Base-by-base conservation (phyloP, 169 alveolate species). In the Miamiensis avidus region DNA sequence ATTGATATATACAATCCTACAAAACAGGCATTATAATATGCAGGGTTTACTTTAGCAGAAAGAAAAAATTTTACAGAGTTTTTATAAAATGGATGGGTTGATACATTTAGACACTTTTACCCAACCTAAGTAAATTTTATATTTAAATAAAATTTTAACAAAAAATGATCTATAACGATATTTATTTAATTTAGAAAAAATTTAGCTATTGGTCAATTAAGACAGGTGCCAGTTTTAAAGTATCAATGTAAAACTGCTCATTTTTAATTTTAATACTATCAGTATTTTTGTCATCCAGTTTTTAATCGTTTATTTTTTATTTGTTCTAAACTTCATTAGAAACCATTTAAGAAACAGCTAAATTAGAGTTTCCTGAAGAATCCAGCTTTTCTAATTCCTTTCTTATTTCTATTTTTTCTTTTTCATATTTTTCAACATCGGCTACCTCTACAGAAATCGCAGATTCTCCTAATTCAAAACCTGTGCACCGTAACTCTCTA, bases 1-100 rank as follows among this genome's bases (percentile, higher is more conserved):
- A 91, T 93, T 28, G 98, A 95, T 82, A 82, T 93, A 29, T 85
- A 76, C 74, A 88, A 88, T n/a, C 94, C 97, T 4, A 88, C 91
- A 84, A 93, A 94, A 6, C 88, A 91, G 30, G 89, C 82, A n/a
- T n/a, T n/a, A 64, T 92, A 90, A 82, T 72, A 84, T 11, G 91
- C 97, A 27, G 97, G 97, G 28, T 92, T 87, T 82, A 91, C 97
- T 29, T 33, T 34, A 31, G 91, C 89, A 75, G 98, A 95, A 81
- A 84, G 93, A 65, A 84, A 89, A 29, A 64, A 86, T 29, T 95
- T 94, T 83, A 79, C 83, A n/a, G 74, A 85, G 31, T 87, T 83
- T 32, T 49, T 95, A 33, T 82, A 86, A 33, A 64, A 78, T 32
- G 96, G 93, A 0, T 92, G 88, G 88, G 85, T 88, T 34, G 98